Evolutionary conservation across 257 asterid genomes (phyloP).

Genomic region (Catharanthus roseus): DNA sequence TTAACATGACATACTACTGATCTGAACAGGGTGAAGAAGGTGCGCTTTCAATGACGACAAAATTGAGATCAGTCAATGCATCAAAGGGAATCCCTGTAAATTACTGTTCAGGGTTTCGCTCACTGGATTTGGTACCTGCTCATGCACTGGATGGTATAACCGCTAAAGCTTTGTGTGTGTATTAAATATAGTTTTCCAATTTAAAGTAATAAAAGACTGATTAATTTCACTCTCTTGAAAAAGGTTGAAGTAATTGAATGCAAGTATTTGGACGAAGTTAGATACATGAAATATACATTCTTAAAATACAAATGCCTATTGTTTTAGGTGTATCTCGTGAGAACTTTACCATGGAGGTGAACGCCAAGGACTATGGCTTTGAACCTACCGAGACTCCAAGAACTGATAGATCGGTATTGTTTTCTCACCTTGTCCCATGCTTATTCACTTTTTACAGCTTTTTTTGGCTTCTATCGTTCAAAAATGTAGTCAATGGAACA

Average conservation of each 20-base stretch:
- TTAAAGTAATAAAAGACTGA: too few relatives aligned
- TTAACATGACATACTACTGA: conserved; percentile 2
- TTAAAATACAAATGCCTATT: background rate
- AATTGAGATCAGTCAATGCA: conserved; percentile 60
- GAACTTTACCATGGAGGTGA: conserved; percentile 64
- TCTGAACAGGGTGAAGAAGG: conserved; percentile 90
- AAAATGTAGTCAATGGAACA: background rate
- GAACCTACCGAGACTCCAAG: conserved; percentile 94
- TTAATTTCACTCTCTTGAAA: background rate
- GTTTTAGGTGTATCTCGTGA: conserved; percentile 81
- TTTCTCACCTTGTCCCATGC: background rate
- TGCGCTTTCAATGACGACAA: conserved; percentile 96
- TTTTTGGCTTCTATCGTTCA: background rate
- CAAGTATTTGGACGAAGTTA: background rate
- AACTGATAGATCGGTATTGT: conserved; percentile 88
- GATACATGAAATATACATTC: background rate
- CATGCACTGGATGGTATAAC: conserved; percentile 59
- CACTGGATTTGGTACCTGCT: conserved; percentile 45
- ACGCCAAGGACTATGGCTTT: conserved; percentile 74
- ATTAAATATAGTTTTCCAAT: too few relatives aligned
- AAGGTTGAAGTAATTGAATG: background rate
- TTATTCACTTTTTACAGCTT: background rate
- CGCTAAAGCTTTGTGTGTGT: background rate
- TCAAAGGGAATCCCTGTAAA: conserved; percentile 90
- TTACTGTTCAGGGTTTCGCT: conserved; percentile 94